Evolutionary conservation across 2,329 filamentous ascomycete species (phyloP).

Genomic region (Colletotrichum liaoningense): DNA sequence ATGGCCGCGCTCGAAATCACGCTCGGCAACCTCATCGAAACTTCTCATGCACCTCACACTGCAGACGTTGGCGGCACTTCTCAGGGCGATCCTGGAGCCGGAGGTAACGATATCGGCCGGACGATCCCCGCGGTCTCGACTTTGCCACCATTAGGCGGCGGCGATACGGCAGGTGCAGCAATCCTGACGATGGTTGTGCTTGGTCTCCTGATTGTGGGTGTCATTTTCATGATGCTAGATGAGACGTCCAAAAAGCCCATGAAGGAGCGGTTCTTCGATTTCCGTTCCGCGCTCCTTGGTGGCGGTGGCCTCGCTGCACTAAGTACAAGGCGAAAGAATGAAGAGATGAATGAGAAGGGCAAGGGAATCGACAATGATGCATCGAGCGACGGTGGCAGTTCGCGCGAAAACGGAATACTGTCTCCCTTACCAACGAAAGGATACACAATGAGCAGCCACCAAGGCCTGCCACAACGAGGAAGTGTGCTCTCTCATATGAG

Average conservation of each 20-base stretch:
- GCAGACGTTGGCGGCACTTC: slow-evolving; percentile 69
- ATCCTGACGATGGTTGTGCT: slow-evolving; percentile 71
- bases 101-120: slow-evolving; percentile 59
- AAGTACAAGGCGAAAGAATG: neutral
- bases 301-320: slow-evolving; percentile 24
- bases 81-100: slow-evolving; percentile 57
- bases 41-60: slow-evolving; percentile 52
- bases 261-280: slow-evolving; percentile 45
- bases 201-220: slow-evolving; percentile 63
- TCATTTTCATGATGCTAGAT: slow-evolving; percentile 61
- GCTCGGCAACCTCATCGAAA: slow-evolving; percentile 68
- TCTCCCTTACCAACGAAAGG: neutral
- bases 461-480: neutral
- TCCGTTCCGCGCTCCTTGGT: slow-evolving; percentile 33
- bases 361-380: slow-evolving; percentile 23
- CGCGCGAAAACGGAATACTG: slow-evolving; percentile 7
- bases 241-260: slow-evolving; percentile 52
- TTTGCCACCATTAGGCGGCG: slow-evolving; percentile 52
- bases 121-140: slow-evolving; percentile 43
- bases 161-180: slow-evolving; percentile 76
- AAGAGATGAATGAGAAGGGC: slow-evolving; percentile 34
- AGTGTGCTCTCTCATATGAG: slow-evolving; percentile 26
- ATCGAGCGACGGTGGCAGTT: slow-evolving; percentile 23
- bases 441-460: neutral
- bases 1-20: slow-evolving; percentile 77